These are phyloP conservation scores for Penicillium bialowiezense DNA, from an alignment of 495 filamentous ascomycete species.

Conservation along the genomic window DNA sequence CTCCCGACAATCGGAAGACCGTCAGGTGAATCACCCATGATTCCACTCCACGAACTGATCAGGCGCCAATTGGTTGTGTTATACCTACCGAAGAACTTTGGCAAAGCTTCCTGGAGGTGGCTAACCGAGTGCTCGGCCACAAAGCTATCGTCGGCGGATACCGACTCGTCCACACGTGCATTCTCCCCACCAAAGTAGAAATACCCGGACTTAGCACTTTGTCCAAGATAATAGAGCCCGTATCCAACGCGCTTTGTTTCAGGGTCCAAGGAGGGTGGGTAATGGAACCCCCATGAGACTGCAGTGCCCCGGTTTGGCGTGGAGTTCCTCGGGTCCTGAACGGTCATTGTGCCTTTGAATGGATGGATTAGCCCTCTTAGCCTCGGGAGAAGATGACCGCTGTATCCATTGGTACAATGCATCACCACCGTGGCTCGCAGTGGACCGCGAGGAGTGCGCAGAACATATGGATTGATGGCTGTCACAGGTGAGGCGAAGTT, in stretches of 20 bases:
- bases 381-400: slow-evolving; percentile 65
- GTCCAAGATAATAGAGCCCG: slow-evolving; percentile 74
- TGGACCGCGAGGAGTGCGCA: slow-evolving; percentile 64
- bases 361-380: slow-evolving; percentile 74
- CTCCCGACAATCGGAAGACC: slow-evolving; percentile 66
- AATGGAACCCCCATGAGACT: slow-evolving; percentile 37
- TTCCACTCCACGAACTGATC: slow-evolving; percentile 71
- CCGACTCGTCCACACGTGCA: slow-evolving; percentile 59
- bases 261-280: slow-evolving; percentile 19
- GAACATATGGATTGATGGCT: slow-evolving; percentile 18
- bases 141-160: slow-evolving; percentile 52
- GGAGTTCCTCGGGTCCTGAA: slow-evolving; percentile 52
- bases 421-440: slow-evolving; percentile 58
- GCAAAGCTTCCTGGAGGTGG: slow-evolving; percentile 27
- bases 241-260: slow-evolving; percentile 44
- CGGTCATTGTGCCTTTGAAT: slow-evolving; percentile 70
- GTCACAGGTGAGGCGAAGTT: slow-evolving; percentile 8
- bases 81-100: slow-evolving; percentile 42
- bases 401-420: slow-evolving; percentile 78
- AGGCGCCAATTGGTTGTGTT: slow-evolving; percentile 16
- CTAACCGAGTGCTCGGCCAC: slow-evolving; percentile 28
- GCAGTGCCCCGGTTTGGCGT: slow-evolving; percentile 23
- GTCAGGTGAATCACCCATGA: slow-evolving; percentile 77
- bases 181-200: slow-evolving; percentile 54
- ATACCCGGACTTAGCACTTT: slow-evolving; percentile 50